Conservation (phyloP, 2,329 filamentous ascomycete species). For the Alternaria sp. region DNA sequence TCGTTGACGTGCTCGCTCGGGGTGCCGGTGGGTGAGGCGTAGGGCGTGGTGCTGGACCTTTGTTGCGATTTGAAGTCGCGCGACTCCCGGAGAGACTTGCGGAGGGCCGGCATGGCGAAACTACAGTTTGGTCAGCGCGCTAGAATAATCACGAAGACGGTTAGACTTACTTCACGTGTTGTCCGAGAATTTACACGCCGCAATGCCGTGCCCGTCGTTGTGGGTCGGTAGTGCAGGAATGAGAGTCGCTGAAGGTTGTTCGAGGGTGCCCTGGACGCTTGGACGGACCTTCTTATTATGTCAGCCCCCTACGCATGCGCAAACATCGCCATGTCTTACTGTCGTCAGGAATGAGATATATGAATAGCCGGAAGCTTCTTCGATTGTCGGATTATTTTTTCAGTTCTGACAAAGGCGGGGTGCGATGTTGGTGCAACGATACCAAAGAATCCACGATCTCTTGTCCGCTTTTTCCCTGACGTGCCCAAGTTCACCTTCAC, state of each 20-base stretch:
- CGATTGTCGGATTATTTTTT: not conserved
- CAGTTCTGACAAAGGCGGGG: not conserved
- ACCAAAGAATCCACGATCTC: not conserved
- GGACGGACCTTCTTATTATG: slow-evolving; percentile 26
- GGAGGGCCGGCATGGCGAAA: slow-evolving; percentile 48
- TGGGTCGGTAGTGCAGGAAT: slow-evolving; percentile 34
- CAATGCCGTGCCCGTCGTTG: slow-evolving; percentile 36
- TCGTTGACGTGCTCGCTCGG: slow-evolving; percentile 37
- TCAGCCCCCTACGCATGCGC: slow-evolving; percentile 23
- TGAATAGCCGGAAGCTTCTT: not conserved
- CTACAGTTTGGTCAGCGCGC: slow-evolving; percentile 42
- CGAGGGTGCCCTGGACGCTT: slow-evolving; percentile 24
- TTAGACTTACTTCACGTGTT: slow-evolving; percentile 43
- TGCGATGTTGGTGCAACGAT: not conserved
- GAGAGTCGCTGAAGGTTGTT: slow-evolving; percentile 30
- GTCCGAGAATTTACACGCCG: slow-evolving; percentile 33
- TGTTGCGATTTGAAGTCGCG: slow-evolving; percentile 33
- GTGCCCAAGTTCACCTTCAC: slow-evolving; percentile 9
- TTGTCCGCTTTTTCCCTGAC: slow-evolving; percentile 11
- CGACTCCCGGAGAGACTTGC: slow-evolving; percentile 41
- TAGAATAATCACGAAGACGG: slow-evolving; percentile 16
- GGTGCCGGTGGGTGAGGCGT: slow-evolving; percentile 39
- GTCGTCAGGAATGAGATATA: not conserved
- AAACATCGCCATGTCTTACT: slow-evolving; percentile 10
- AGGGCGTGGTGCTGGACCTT: slow-evolving; percentile 46